phyloP scores from a whole-genome alignment of 179 eudicot species.

The Nepenthes alata region DNA sequence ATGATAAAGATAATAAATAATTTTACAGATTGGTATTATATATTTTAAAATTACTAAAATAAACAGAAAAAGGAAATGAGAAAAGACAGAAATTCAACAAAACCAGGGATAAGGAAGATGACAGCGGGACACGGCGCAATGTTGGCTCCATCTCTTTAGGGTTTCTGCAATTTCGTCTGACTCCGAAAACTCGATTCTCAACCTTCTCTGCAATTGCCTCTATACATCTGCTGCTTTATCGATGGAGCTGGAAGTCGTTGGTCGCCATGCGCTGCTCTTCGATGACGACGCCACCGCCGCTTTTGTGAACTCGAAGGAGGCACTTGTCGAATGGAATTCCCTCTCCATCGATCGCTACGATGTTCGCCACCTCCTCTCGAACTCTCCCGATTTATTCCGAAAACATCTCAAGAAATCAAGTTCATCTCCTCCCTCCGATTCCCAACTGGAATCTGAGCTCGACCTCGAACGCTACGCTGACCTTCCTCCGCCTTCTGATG shows the following conservation, averaged over 20 bases:
- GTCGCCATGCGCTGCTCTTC: conserved; percentile 77
- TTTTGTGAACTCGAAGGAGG: conserved; percentile 75
- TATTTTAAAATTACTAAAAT: no score
- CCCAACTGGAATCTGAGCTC: conserved; percentile 37
- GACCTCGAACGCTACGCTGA: conserved; percentile 69
- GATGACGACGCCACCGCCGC: conserved; percentile 71
- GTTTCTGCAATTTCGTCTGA: no score
- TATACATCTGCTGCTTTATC: conserved; percentile 5
- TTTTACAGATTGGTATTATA: no score
- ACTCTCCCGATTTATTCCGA: conserved; percentile 54
- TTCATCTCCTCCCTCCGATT: conserved; percentile 15
- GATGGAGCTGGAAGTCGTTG: conserved; percentile 56
- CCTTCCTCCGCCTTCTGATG: conserved; percentile 29
- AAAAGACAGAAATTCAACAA: no score
- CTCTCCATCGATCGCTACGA: conserved; percentile 89
- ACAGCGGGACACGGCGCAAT: no score
- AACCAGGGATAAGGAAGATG: no score
- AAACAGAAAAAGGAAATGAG: no score
- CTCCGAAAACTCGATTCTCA: not conserved
- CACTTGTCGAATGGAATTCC: conserved; percentile 85
- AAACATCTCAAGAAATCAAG: conserved; percentile 10
- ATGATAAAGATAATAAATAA: no score
- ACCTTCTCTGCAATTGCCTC: not conserved
- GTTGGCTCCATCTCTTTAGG: no score
- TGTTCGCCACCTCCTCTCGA: conserved; percentile 82